Evolutionary conservation across 148 eudicot genomes (phyloP).

Genomic region (Pharnaceum exiguum): DNA sequence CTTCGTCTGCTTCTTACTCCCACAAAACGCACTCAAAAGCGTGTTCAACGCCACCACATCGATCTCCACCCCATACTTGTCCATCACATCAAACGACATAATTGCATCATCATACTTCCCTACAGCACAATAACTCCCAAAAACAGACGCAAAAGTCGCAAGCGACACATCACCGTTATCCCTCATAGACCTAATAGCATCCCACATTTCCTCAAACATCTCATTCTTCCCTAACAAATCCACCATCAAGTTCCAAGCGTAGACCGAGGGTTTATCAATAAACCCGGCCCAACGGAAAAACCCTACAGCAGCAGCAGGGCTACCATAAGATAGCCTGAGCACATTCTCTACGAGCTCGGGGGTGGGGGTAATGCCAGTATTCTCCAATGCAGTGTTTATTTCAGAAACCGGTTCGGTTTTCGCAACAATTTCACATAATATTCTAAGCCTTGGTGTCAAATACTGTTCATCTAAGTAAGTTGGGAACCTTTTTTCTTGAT

Average conservation of each 20-base stretch:
- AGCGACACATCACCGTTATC: slow-evolving; percentile 41
- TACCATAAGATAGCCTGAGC: slow-evolving; percentile 58
- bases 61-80: slow-evolving; percentile 63
- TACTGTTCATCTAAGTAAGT: slow-evolving; percentile 36
- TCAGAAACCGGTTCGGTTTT: slow-evolving; percentile 28
- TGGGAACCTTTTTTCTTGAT: slow-evolving; percentile 23
- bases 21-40: slow-evolving; percentile 65
- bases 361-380: slow-evolving; percentile 41
- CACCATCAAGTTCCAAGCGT: slow-evolving; percentile 77
- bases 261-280: slow-evolving; percentile 36
- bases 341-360: slow-evolving; percentile 64
- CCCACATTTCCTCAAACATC: slow-evolving; percentile 86
- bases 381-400: slow-evolving; percentile 35
- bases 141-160: slow-evolving; percentile 60
- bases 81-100: slow-evolving; percentile 84
- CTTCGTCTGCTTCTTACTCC: slow-evolving; percentile 35
- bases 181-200: slow-evolving; percentile 80
- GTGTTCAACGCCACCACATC: slow-evolving; percentile 65
- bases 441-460: slow-evolving; percentile 46
- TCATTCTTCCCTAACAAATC: slow-evolving; percentile 80
- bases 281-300: slow-evolving; percentile 74
- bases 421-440: slow-evolving; percentile 51
- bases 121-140: slow-evolving; percentile 59
- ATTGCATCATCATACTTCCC: slow-evolving; percentile 58
- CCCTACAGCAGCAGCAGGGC: slow-evolving; percentile 48